Conservation (phyloP, 2,329 filamentous ascomycete species). For the Talaromyces rugulosus region DNA sequence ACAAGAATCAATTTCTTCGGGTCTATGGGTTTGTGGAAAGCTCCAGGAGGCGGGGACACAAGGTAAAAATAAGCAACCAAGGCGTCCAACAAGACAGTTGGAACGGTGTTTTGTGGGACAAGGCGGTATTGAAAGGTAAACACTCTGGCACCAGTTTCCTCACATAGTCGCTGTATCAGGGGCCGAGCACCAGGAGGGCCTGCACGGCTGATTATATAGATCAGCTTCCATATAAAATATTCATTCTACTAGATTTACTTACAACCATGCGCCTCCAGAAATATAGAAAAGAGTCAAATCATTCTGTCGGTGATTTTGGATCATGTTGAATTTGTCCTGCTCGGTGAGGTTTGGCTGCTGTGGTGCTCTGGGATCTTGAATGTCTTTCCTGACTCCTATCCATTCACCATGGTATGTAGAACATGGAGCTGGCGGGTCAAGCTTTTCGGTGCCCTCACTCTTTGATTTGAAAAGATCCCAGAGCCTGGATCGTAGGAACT, state of each 20-base stretch:
- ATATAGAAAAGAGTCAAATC: conserved; percentile 8
- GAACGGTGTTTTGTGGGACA: conserved; percentile 2
- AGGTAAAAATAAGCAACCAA: conserved; percentile 6
- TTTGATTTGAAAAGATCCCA: conserved; percentile 5
- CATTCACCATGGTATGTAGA: not conserved
- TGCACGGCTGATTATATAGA: not conserved
- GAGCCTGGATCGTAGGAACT: not conserved
- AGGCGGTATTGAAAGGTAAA: conserved; percentile 9
- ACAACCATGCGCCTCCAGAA: conserved; percentile 7
- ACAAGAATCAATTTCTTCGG: conserved; percentile 8
- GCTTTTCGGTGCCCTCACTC: not conserved
- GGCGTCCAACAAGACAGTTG: not conserved
- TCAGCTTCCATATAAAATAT: not conserved
- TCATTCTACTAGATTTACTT: not conserved
- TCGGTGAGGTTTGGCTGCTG: not conserved
- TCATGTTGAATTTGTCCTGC: conserved; percentile 3
- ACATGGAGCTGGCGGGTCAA: conserved; percentile 4
- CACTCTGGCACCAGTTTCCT: not conserved
- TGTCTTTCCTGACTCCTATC: not conserved
- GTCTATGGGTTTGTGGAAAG: conserved; percentile 2
- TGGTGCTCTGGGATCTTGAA: not conserved
- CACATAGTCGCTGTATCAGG: conserved; percentile 3
- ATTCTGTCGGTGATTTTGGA: not conserved
- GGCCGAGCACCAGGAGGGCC: conserved; percentile 2
- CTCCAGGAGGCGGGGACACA: conserved; percentile 3